These are phyloP conservation scores for Barnettozyma populi DNA, from an alignment of 805 yeast species.

Conservation along the genomic window DNA sequence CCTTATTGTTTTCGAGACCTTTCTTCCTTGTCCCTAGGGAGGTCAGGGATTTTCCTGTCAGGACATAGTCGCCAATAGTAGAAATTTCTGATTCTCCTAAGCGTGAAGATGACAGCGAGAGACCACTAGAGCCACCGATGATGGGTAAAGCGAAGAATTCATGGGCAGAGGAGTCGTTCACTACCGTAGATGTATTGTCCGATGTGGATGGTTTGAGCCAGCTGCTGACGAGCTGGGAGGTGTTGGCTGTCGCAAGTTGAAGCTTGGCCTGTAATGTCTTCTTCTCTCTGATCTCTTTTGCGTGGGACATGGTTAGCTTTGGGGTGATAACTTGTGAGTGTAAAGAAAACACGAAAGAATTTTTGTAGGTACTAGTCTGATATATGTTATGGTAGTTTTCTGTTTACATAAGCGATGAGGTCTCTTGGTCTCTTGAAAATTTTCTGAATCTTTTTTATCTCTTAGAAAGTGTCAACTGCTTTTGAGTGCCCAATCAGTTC, in stretches of 20 bases:
- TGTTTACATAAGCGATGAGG: constrained; percentile 20
- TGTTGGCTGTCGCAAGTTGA: constrained; percentile 17
- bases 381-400: no score
- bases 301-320: constrained; percentile 18
- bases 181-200: not conserved
- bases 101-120: constrained; percentile 9
- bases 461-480: not conserved
- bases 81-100: constrained; percentile 8
- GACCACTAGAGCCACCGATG: constrained; percentile 19
- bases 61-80: constrained; percentile 25
- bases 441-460: not conserved
- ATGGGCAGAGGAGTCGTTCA: constrained; percentile 17
- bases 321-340: not conserved
- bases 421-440: constrained; percentile 1
- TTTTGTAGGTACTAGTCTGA: no score
- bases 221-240: constrained; percentile 15
- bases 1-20: constrained; percentile 3
- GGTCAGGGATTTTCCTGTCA: constrained; percentile 18
- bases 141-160: constrained; percentile 24
- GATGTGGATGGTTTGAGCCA: constrained; percentile 19
- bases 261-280: constrained; percentile 22
- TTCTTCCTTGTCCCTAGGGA: constrained; percentile 15
- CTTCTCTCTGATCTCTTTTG: constrained; percentile 22
- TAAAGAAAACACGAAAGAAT: no score
- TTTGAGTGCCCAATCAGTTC: not conserved